Conservation (phyloP, 331 rosid genomes). For the Saraca asoca region DNA sequence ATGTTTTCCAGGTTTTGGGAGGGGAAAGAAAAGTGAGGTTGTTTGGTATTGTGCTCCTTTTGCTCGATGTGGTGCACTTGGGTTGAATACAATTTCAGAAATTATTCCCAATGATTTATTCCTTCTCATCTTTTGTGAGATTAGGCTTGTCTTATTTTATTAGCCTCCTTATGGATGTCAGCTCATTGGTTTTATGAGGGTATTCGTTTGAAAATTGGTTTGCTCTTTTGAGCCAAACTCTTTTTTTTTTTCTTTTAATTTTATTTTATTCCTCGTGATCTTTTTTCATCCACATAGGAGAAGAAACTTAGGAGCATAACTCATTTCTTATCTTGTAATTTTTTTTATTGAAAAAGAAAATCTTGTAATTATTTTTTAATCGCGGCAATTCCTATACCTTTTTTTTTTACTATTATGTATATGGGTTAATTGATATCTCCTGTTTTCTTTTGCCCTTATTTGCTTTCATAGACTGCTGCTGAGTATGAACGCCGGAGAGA, state of each 20-base stretch:
- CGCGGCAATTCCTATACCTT: background rate
- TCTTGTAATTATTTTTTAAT: background rate
- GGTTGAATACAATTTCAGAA: background rate
- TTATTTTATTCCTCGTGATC: too few species aligned
- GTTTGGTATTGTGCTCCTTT: background rate
- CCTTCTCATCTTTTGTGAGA: background rate
- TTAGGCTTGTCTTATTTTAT: too few species aligned
- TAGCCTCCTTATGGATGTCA: too few species aligned
- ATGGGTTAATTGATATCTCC: background rate
- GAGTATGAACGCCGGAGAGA: slow-evolving; percentile 81
- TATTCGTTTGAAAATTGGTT: too few species aligned
- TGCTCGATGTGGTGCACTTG: background rate
- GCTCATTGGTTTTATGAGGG: too few species aligned
- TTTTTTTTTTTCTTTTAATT: too few species aligned
- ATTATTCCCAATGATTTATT: background rate
- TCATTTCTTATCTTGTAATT: too few species aligned
- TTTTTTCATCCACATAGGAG: too few species aligned
- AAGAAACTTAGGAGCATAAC: too few species aligned
- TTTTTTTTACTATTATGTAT: background rate
- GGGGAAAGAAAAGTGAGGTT: background rate
- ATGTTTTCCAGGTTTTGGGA: background rate
- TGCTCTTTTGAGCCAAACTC: too few species aligned
- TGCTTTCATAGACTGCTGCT: slow-evolving; percentile 78
- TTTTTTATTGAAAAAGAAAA: too few species aligned
- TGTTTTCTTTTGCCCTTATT: background rate